Base-by-base conservation (phyloP, 352 stramenopile genomes). In the Globisporangium polare region DNA sequence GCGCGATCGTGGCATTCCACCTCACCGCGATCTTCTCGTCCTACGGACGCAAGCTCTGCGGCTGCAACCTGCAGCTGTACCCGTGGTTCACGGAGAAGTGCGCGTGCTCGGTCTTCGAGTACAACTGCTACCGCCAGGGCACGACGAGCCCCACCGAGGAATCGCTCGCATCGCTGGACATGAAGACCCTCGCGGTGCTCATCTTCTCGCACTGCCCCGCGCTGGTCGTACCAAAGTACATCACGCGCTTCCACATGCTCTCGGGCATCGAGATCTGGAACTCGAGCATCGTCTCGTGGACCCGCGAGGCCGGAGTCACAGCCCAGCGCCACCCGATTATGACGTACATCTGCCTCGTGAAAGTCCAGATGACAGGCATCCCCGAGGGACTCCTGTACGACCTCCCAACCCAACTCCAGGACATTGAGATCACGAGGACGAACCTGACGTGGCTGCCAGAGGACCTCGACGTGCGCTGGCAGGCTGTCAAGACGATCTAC, bases 181-280 rank as follows among this genome's bases (percentile, higher is more conserved):
- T 59, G 12, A 46, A 39, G 7, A 63, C 20, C 13, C 42, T 78
- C 12, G 24, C 62, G 0, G 46, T 69, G 12, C 43, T 78, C 3
- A 46, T 66, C 22, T 53, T 75, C 26, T 55, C 58, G 12, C 64
- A 75, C 20, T 78, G 65, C 39, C 27, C 60, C 1, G 42, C 33
- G 20, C 49, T 78, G 5, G 52, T 49, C 0, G 58, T 75, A 24
- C 60, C 68, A 1, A 35, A 20, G 12, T 20, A 42, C 17, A 63
- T 78, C 41, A 46, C 33, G 22, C 26, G 26, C 7, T 71, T 78
- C 26, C 24, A 6, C 18, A 62, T 53, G 9, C 59, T 78, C 9
- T 33, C 66, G 3, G 68, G 65, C 0, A 33, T 78, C n/a, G 62
- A 75, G 24, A 51, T 78, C 27, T 73, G 61, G 65, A 69, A 66